These are phyloP conservation scores for Penicillium malachiteum DNA, from an alignment of 495 filamentous ascomycete genomes.

Conservation along the genomic window DNA sequence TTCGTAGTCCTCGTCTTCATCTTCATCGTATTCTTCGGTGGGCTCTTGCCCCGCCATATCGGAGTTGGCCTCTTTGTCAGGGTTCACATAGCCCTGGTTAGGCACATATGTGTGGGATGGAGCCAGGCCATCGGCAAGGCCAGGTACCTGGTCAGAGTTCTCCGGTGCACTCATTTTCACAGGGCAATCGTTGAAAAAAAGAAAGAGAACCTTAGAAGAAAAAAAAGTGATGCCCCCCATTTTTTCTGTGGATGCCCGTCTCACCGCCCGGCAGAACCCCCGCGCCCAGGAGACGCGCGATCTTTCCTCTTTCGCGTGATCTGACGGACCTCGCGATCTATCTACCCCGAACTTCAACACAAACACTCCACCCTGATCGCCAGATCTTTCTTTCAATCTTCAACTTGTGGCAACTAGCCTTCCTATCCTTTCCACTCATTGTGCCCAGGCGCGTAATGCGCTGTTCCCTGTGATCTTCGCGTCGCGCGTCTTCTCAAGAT, in stretches of 20 bases:
- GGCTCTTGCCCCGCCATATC: slow-evolving; percentile 38
- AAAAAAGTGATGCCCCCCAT: slow-evolving; percentile 21
- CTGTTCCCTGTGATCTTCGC: slow-evolving; percentile 29
- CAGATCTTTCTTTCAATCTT: not conserved
- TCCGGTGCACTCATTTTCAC: slow-evolving; percentile 29
- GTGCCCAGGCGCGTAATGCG: slow-evolving; percentile 40
- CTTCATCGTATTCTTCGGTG: slow-evolving; percentile 43
- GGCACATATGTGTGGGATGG: slow-evolving; percentile 55
- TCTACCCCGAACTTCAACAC: too few relatives aligned
- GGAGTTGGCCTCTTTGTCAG: slow-evolving; percentile 29
- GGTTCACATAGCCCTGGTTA: slow-evolving; percentile 52
- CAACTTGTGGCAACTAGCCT: not conserved
- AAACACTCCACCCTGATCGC: not conserved
- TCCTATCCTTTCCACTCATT: slow-evolving; percentile 4
- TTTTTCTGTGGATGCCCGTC: slow-evolving; percentile 36
- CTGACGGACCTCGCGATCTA: slow-evolving; percentile 18
- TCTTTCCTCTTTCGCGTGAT: slow-evolving; percentile 9
- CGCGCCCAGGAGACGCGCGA: slow-evolving; percentile 36
- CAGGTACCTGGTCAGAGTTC: slow-evolving; percentile 18
- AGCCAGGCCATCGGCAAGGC: slow-evolving; percentile 45
- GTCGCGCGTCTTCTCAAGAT: slow-evolving; percentile 56
- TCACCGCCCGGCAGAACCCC: slow-evolving; percentile 47
- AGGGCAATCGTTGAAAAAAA: slow-evolving; percentile 3
- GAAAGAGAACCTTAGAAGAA: slow-evolving; percentile 21
- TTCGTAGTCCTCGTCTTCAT: slow-evolving; percentile 56